Percentiles rank a stretch among this genome's conserved stretches.
These are phyloP conservation scores for Aegilops speltoides DNA, from an alignment of 176 grass and related monocot species.

Conservation along the genomic window DNA sequence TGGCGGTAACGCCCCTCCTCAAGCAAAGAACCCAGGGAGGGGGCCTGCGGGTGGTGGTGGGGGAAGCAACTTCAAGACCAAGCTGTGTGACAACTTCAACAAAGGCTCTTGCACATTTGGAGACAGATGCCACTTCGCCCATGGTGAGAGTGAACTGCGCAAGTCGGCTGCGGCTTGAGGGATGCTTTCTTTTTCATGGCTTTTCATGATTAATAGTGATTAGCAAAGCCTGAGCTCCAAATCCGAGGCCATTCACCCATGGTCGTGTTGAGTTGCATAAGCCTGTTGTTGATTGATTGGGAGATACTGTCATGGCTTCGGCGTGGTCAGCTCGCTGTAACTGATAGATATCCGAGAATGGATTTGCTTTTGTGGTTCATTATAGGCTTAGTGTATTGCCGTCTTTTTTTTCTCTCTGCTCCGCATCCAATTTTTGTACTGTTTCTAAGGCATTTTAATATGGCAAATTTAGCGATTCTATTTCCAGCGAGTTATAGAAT, in stretches of 20 bases:
- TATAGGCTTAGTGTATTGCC: slow-evolving; percentile 2
- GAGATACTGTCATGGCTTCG: slow-evolving; percentile 1
- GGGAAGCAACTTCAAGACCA: slow-evolving; percentile 85
- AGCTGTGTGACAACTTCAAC: slow-evolving; percentile 91
- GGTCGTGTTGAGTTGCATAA: slow-evolving; percentile 14
- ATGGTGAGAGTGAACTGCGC: slow-evolving; percentile 68
- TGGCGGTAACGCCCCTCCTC: slow-evolving; percentile 37
- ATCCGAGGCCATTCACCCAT: background rate
- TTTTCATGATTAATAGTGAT: slow-evolving; percentile 16
- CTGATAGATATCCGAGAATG: background rate
- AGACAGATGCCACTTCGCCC: slow-evolving; percentile 87
- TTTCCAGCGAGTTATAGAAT: background rate
- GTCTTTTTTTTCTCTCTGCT: background rate
- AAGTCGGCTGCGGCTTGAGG: slow-evolving; percentile 43
- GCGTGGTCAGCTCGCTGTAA: slow-evolving; percentile 23
- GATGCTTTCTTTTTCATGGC: background rate
- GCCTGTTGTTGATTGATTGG: background rate
- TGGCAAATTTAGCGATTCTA: background rate
- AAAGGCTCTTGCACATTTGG: slow-evolving; percentile 90
- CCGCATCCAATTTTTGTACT: slow-evolving; percentile 25
- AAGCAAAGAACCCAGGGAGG: slow-evolving; percentile 37
- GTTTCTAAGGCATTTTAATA: background rate
- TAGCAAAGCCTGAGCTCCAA: slow-evolving; percentile 1
- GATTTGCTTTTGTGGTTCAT: slow-evolving; percentile 1
- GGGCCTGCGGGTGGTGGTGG: slow-evolving; percentile 27